phyloP scores from a whole-genome alignment of 2,329 filamentous ascomycete species.

The Helminthosporium solani region DNA sequence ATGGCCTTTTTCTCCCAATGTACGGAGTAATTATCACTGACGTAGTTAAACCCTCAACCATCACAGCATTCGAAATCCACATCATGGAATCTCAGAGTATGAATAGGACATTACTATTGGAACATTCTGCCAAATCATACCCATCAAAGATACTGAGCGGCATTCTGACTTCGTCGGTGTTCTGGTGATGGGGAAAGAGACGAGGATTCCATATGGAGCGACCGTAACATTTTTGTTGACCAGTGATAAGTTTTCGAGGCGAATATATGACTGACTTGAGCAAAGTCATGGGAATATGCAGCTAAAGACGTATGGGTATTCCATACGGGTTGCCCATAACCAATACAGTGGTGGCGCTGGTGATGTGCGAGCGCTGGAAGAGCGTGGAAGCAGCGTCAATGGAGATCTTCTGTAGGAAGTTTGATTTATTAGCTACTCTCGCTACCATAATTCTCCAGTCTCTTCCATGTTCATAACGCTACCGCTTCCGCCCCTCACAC shows the following conservation, averaged over 20 bases:
- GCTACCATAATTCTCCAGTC: too few relatives aligned
- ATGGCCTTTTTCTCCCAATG: too few relatives aligned
- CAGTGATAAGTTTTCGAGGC: not conserved
- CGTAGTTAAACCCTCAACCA: too few relatives aligned
- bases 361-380: not conserved
- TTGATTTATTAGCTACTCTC: too few relatives aligned
- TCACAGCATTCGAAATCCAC: too few relatives aligned
- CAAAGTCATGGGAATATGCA: not conserved
- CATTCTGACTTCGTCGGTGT: not conserved
- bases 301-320: not conserved
- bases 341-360: not conserved
- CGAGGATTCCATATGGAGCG: not conserved
- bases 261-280: not conserved
- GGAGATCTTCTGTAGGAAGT: too few relatives aligned
- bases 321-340: not conserved
- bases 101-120: too few relatives aligned
- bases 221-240: not conserved
- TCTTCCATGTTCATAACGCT: too few relatives aligned
- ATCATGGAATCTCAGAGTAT: too few relatives aligned
- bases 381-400: not conserved
- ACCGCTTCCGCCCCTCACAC: too few relatives aligned
- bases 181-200: not conserved
- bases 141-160: not conserved
- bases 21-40: too few relatives aligned
- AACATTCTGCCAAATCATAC: not conserved